Evolutionary conservation across 805 yeast species (phyloP).

Genomic region (Pichia phayaonensis): DNA sequence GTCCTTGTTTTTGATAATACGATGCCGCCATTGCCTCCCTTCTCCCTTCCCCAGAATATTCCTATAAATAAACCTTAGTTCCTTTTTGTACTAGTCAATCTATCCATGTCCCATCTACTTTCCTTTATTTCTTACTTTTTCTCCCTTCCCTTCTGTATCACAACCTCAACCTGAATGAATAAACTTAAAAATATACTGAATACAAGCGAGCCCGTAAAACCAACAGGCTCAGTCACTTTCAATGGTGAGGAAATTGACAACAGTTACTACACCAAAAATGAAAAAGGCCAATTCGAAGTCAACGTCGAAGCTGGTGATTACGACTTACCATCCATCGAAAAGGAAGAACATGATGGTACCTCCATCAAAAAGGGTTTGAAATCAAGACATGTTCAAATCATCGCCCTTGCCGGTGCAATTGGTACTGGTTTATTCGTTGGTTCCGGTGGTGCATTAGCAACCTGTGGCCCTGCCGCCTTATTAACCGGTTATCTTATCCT

Average conservation of each 20-base stretch:
- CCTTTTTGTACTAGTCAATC: too few species aligned
- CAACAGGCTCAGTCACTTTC: background rate
- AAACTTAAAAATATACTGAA: background rate
- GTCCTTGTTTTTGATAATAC: too few species aligned
- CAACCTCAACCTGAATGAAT: background rate
- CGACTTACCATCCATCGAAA: background rate
- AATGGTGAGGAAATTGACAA: background rate
- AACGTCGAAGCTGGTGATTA: background rate
- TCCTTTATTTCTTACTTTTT: background rate
- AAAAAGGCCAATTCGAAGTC: background rate
- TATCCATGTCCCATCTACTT: too few species aligned
- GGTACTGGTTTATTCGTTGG: conserved; percentile 57
- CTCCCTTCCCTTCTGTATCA: too few species aligned
- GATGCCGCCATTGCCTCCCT: too few species aligned
- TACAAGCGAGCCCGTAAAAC: background rate
- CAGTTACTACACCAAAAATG: background rate
- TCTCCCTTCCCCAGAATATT: too few species aligned
- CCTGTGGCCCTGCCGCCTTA: conserved; percentile 29
- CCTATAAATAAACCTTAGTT: too few species aligned
- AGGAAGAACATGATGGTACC: background rate
- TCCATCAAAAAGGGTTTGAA: conserved; percentile 35
- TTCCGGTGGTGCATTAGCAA: conserved; percentile 35
- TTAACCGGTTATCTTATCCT: conserved; percentile 56
- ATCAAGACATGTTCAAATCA: conserved; percentile 49
- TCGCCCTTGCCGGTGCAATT: conserved; percentile 65